phyloP scores from a whole-genome alignment of 1,284 basidiomycete species.

The Ustilago crameri region DNA sequence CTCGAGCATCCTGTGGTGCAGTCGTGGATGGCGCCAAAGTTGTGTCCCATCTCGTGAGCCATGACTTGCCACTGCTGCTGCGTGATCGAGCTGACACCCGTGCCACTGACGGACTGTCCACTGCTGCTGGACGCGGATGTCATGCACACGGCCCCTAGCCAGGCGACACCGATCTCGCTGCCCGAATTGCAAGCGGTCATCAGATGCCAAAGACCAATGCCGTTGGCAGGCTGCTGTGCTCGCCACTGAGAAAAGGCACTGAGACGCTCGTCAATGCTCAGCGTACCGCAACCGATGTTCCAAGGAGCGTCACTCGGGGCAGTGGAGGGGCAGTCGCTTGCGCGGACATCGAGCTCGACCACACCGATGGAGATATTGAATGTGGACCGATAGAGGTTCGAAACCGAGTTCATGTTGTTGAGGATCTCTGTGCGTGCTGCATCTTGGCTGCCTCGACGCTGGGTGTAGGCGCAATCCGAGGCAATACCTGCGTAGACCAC shows the following conservation, averaged over 20 bases:
- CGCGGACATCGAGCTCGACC: constrained; percentile 79
- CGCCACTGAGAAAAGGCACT: constrained; percentile 86
- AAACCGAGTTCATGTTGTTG: constrained; percentile 79
- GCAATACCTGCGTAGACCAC: constrained; percentile 88
- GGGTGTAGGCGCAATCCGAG: constrained; percentile 81
- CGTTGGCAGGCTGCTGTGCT: constrained; percentile 77
- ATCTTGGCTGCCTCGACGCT: constrained; percentile 37
- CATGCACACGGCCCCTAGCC: constrained; percentile 71
- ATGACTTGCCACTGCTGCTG: constrained; percentile 78
- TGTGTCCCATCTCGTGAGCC: constrained; percentile 86
- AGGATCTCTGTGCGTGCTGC: constrained; percentile 78
- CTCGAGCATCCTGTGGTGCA: constrained; percentile 75
- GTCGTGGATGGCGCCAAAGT: constrained; percentile 85
- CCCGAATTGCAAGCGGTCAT: constrained; percentile 87
- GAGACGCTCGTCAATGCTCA: constrained; percentile 76
- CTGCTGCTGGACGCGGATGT: constrained; percentile 70
- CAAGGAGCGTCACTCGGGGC: constrained; percentile 71
- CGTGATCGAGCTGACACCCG: constrained; percentile 81
- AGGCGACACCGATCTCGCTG: constrained; percentile 88
- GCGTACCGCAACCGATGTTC: constrained; percentile 51
- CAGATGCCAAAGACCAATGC: constrained; percentile 86
- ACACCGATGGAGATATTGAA: constrained; percentile 90
- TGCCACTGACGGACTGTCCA: constrained; percentile 78
- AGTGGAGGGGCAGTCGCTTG: constrained; percentile 57
- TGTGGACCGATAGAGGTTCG: constrained; percentile 77